Evolutionary conservation across 2,329 filamentous ascomycete genomes (phyloP).

Genomic region (Aspergillus novoparasiticus): DNA sequence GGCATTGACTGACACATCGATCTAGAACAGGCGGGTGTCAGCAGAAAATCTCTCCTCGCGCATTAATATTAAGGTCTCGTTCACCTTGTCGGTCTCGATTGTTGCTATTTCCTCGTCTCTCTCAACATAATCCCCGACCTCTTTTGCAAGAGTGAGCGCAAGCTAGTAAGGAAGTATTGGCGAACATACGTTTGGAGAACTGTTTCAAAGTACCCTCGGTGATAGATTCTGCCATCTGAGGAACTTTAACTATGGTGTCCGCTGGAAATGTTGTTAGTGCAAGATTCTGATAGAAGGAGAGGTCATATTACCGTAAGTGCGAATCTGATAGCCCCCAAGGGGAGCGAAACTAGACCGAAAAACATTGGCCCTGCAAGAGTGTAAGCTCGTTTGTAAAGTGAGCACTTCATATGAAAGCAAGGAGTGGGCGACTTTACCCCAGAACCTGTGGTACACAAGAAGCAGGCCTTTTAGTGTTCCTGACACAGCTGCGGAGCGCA

Average conservation of each 20-base stretch:
- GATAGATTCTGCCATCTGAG: constrained; percentile 98
- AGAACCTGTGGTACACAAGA: constrained; percentile 29
- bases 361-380: constrained; percentile 26
- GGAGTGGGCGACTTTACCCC: constrained; percentile 25
- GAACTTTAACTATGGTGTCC: constrained; percentile 87
- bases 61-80: constrained; percentile 8
- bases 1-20: constrained; percentile 95
- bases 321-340: constrained; percentile 32
- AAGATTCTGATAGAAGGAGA: not conserved
- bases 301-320: constrained; percentile 38
- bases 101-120: constrained; percentile 97
- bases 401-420: not conserved
- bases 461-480: constrained; percentile 13
- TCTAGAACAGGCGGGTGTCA: constrained; percentile 55
- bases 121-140: constrained; percentile 91
- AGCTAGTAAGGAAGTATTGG: not conserved
- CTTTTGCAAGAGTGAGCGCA: constrained; percentile 39
- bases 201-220: constrained; percentile 96
- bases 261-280: constrained; percentile 50
- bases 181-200: constrained; percentile 72
- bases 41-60: not conserved
- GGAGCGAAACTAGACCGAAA: constrained; percentile 26
- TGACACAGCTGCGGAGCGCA: constrained; percentile 22
- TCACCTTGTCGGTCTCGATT: constrained; percentile 97
- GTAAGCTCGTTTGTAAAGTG: not conserved